Evolutionary conservation across 116 monocot genomes (phyloP), one percentile per base, ranked within the genome.

Genomic region (Papilionanthe hybrid): DNA sequence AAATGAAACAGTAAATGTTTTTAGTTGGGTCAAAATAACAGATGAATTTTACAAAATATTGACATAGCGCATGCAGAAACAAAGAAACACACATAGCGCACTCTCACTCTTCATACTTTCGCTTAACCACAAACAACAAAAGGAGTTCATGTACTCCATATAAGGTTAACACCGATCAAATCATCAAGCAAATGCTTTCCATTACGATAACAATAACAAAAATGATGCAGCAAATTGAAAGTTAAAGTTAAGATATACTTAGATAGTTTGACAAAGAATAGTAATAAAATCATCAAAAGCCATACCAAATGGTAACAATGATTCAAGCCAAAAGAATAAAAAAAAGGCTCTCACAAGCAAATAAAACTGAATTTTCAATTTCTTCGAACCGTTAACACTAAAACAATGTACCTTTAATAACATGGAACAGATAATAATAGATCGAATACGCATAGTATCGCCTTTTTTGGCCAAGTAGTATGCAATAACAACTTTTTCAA

Each of bases 11-110:
- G 22, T 5, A 45, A 73, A 44, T 18, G 37, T 41, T 71, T 71
- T 71, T 17, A 71, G 71, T 41, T 71, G 71, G 71, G 17, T 71
- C 7, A 73, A 73, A 73, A n/a, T n/a, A 29, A 42, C 19, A 45
- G n/a, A 73, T 29, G 12, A 29, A 44, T n/a, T 20, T 3, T 9
- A 43, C 5, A 73, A 73, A 73, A 73, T 23, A 42, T 73, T 2
- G 42, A 45, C 27, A 65, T 13, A 37, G 41, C 37, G 11, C 71
- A 41, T 37, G 29, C 17, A 71, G 17, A 71, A 71, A 41, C 37
- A 71, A 71, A 17, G 71, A 41, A 32, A 71, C 71, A 71, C 5
- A 71, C 4, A 17, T 4, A 71, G 71, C 15, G 7, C 65, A n/a
- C 65, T 3, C 28, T 28, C 9, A 4, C 37, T 37, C 37, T 32